phyloP scores from a whole-genome alignment of 2,329 filamentous ascomycete species.

The Capronia americana region DNA sequence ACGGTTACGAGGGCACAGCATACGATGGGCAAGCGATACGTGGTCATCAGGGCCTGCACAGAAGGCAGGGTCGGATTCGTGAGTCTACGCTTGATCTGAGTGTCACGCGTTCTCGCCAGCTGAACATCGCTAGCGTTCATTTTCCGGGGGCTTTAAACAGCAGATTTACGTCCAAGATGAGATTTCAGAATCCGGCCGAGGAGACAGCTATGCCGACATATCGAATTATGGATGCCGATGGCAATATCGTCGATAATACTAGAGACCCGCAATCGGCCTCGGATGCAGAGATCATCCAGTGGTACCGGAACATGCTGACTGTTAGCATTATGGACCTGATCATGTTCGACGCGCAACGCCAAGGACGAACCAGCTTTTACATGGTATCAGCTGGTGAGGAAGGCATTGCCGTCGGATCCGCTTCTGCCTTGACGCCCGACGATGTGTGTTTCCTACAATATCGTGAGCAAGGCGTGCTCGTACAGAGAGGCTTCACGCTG shows the following conservation, averaged over 20 bases:
- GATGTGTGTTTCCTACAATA: conserved; percentile 97
- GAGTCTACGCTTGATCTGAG: conserved; percentile 39
- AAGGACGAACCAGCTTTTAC: conserved; percentile 94
- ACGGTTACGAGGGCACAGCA: conserved; percentile 21
- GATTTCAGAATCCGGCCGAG: conserved; percentile 75
- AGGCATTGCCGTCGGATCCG: conserved; percentile 87
- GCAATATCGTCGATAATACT: conserved; percentile 76
- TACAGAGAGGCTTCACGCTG: conserved; percentile 84
- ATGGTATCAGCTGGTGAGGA: conserved; percentile 96
- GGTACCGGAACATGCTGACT: conserved; percentile 71
- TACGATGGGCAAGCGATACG: conserved; percentile 36
- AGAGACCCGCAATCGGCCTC: conserved; percentile 71
- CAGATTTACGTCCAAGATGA: conserved; percentile 81
- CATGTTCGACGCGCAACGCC: conserved; percentile 97
- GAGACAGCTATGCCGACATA: conserved; percentile 85
- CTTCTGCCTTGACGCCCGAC: conserved; percentile 78
- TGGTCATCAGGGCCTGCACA: conserved; percentile 34
- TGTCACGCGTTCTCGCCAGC: background rate
- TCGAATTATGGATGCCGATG: conserved; percentile 88
- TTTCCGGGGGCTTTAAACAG: conserved; percentile 97
- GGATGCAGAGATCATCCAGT: conserved; percentile 64
- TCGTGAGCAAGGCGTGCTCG: conserved; percentile 88
- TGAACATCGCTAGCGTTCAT: conserved; percentile 55
- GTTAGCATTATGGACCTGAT: conserved; percentile 91
- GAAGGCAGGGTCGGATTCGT: conserved; percentile 62